Evolutionary conservation across 306 rosid genomes (phyloP).

Genomic region (Medicago ruthenica): DNA sequence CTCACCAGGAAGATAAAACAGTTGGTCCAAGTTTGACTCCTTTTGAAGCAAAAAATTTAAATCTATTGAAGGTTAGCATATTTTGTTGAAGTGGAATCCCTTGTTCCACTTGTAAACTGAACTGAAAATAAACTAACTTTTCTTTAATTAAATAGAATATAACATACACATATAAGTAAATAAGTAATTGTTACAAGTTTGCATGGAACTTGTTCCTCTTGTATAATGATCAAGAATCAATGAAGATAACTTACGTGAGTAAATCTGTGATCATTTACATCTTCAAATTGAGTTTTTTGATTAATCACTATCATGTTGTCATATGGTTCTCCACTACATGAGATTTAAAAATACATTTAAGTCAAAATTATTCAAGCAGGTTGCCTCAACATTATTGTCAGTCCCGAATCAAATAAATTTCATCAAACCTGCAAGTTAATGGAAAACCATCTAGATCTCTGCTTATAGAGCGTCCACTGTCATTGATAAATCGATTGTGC

Average conservation of each 20-base stretch:
- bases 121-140: neutral
- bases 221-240: no score
- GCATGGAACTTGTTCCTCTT: neutral
- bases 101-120: neutral
- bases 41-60: neutral
- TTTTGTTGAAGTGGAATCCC: neutral
- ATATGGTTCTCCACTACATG: neutral
- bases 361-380: neutral
- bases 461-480: neutral
- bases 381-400: neutral
- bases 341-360: neutral
- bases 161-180: no score
- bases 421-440: neutral
- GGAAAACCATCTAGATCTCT: neutral
- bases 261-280: neutral
- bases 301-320: neutral
- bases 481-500: neutral
- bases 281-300: neutral
- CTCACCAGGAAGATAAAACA: neutral
- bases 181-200: neutral
- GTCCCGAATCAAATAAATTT: neutral
- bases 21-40: neutral
- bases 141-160: neutral
- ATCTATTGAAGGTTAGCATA: neutral
- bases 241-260: neutral